Evolutionary conservation across 2,329 filamentous ascomycete genomes (phyloP).

Genomic region (Ceratocystis harringtonii): DNA sequence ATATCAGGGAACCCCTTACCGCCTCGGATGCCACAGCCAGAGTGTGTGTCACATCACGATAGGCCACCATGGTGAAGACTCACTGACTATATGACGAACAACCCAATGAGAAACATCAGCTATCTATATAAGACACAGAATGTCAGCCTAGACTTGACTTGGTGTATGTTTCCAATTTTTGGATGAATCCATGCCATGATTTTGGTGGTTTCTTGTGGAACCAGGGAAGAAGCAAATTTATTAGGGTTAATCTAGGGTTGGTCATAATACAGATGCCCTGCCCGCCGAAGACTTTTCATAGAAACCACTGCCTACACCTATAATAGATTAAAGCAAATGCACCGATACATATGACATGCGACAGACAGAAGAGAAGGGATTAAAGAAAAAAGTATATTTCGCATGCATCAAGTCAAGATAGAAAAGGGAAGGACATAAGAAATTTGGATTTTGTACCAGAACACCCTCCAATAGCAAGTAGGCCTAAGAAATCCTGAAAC

Average conservation of each 20-base stretch:
- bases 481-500: not conserved
- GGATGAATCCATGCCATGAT: too few relatives aligned
- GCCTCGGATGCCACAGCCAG: not conserved
- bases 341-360: not conserved
- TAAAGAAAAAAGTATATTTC: not conserved
- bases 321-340: not conserved
- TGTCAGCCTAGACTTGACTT: not conserved
- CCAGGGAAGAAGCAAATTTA: not conserved
- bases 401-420: not conserved
- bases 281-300: not conserved
- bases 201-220: not conserved
- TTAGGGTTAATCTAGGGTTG: not conserved
- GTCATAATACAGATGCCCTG: not conserved
- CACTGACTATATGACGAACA: not conserved
- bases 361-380: not conserved
- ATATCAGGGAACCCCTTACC: not conserved
- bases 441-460: not conserved
- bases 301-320: too few relatives aligned
- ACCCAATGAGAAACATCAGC: not conserved
- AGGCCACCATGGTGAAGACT: not conserved
- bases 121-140: not conserved
- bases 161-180: too few relatives aligned
- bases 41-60: not conserved
- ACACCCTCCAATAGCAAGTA: not conserved
- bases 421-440: not conserved